Base-by-base conservation (phyloP, 192 early-diverging fungal species). In the Pilobolus umbonatus region DNA sequence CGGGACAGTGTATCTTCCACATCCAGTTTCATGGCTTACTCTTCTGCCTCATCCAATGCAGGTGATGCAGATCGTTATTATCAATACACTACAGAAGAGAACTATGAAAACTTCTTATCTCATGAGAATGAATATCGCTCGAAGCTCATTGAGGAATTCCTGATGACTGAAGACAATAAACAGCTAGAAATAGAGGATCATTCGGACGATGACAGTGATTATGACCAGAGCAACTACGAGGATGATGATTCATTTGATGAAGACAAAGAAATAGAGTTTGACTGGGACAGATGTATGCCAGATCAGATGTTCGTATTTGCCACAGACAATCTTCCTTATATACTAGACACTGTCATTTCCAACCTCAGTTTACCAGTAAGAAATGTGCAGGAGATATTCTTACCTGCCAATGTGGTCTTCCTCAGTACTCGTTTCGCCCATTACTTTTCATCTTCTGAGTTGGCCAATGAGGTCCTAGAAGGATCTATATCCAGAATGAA, bases 221-320 rank as follows among this genome's bases (percentile, higher is more conserved):
- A 60, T 19, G 51, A 46, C 7, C 25, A 53, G 12, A 17, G 31
- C 40, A 5, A 42, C 3, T 17, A 32, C 45, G 45, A 57, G 11
- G 36, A 57, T 5, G 43, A 49, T 10, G 39, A 49, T 25, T 43
- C 52, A 34, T 94, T 94, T 70, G 76, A 87, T 36, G 22, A 42
- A 21, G 26, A 58, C 4, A 19, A 43, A 2, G 29, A 32, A 1
- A 26, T 24, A 12, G 48, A 55, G 15, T 69, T 69, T 28, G 38
- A 60, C 19, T 98, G 91, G 91, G 82, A 86, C 35, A 76, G 64
- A 34, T 90, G 92, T 74, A 75, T 80, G 64, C 84, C 84, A 5
- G 87, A 93, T 74, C 91, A 98, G 67, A 98, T 98, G 95, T 87
- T 93, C 74, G 93, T 96, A 15, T 92, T 96, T 64, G 80, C 82